A percentile compares a stretch with the other conserved stretches of the same genome.
Conservation (phyloP, 2,329 filamentous ascomycete genomes). For the Fusarium verticillioides region DNA sequence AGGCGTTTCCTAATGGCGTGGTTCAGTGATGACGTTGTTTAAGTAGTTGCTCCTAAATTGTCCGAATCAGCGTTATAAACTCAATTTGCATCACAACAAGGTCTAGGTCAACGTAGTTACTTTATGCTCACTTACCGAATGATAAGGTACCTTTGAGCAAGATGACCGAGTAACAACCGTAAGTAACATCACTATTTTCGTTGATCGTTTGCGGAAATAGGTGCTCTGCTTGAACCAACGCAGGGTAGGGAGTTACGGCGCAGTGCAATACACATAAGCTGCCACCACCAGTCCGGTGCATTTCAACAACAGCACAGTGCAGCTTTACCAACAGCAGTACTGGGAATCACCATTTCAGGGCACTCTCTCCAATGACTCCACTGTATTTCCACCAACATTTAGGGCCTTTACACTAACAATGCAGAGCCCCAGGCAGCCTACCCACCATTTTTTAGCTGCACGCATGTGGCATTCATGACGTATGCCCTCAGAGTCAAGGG, state of each 20-base stretch:
- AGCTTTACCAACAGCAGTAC: background rate
- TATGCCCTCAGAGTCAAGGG: background rate
- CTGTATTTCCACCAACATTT: background rate
- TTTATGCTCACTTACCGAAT: background rate
- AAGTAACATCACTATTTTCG: background rate
- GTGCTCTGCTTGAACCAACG: too few relatives aligned
- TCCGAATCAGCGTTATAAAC: too few relatives aligned
- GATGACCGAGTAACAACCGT: background rate
- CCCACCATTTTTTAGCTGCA: background rate
- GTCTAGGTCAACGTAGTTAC: accelerated
- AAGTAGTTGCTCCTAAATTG: accelerated
- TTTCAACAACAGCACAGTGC: too few relatives aligned
- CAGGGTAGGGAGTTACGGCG: background rate
- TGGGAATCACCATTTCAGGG: background rate
- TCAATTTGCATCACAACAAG: too few relatives aligned
- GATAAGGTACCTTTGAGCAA: too few relatives aligned
- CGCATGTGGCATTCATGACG: background rate
- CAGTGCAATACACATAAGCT: too few relatives aligned
- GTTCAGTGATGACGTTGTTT: accelerated
- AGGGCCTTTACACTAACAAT: background rate
- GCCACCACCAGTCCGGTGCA: too few relatives aligned
- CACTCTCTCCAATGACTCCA: background rate
- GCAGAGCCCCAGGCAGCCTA: background rate
- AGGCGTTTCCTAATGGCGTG: accelerated
- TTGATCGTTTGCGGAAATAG: background rate